phyloP scores from a whole-genome alignment of 2,329 filamentous ascomycete genomes.

The Colletotrichum sp. region DNA sequence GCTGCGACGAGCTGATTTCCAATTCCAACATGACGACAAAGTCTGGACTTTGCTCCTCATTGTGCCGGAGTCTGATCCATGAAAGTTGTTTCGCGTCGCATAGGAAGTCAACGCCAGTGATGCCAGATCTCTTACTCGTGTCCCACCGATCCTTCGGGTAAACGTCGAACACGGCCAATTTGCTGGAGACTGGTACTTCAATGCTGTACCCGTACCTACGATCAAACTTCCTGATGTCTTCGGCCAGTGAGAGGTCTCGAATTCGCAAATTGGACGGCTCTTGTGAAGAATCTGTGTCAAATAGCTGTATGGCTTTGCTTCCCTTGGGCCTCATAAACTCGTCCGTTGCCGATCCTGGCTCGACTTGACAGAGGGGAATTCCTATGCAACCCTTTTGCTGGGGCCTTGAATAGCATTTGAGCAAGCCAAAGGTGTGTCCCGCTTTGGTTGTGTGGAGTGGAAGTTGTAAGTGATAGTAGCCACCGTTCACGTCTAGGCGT shows the following conservation, averaged over 20 bases:
- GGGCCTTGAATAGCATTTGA: not conserved
- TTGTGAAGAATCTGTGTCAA: not conserved
- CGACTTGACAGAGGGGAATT: not conserved
- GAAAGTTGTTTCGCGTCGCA: not conserved
- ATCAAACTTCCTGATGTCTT: not conserved
- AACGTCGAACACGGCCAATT: not conserved
- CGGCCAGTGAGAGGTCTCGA: not conserved
- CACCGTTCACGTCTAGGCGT: not conserved
- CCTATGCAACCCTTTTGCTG: not conserved
- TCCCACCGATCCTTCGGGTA: not conserved
- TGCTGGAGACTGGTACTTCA: not conserved
- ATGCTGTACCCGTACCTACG: not conserved
- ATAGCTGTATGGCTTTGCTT: not conserved
- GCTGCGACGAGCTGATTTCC: not conserved
- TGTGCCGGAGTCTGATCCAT: not conserved
- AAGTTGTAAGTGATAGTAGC: not conserved
- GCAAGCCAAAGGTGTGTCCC: not conserved
- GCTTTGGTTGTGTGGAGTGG: not conserved
- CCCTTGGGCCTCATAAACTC: not conserved
- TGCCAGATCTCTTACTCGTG: rapidly evolving
- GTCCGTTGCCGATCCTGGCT: not conserved
- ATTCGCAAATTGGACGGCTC: not conserved
- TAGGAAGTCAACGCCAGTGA: not conserved
- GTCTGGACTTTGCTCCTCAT: not conserved
- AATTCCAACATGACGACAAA: not conserved